A percentile compares a stretch with the other conserved stretches of the same genome.
Evolutionary conservation across 768 basidiomycete species (phyloP).

Genomic region (Coprinopsis strossmayeri): DNA sequence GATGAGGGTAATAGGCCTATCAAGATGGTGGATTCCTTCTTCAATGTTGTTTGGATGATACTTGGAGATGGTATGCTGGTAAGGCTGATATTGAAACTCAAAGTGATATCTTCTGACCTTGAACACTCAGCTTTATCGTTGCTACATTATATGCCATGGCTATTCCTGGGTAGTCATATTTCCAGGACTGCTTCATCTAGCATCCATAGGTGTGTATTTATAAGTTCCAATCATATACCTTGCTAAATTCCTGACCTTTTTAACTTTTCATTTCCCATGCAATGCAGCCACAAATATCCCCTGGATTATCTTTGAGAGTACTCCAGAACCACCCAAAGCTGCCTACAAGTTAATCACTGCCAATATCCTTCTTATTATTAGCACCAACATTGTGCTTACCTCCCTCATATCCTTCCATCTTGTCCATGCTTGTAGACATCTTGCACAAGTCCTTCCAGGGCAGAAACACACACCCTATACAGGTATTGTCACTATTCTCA

Average conservation of each 20-base stretch:
- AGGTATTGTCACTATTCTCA: constrained; percentile 4
- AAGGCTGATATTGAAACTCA: no score
- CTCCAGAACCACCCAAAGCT: background rate
- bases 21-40: no score
- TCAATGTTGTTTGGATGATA: no score
- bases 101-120: background rate
- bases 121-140: background rate
- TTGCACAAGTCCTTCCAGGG: background rate
- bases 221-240: background rate
- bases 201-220: background rate
- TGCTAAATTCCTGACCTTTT: no score
- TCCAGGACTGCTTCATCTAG: background rate
- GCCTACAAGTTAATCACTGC: background rate
- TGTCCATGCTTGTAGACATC: background rate
- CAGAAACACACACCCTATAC: background rate
- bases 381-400: constrained; percentile 2
- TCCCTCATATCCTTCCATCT: constrained; percentile 2
- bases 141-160: background rate
- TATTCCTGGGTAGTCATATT: background rate
- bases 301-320: no score
- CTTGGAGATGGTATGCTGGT: background rate
- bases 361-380: background rate
- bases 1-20: no score
- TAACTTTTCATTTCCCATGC: background rate
- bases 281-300: no score